Base-by-base conservation (phyloP, 202 grass and related monocot genomes). In the Digitaria exilis region DNA sequence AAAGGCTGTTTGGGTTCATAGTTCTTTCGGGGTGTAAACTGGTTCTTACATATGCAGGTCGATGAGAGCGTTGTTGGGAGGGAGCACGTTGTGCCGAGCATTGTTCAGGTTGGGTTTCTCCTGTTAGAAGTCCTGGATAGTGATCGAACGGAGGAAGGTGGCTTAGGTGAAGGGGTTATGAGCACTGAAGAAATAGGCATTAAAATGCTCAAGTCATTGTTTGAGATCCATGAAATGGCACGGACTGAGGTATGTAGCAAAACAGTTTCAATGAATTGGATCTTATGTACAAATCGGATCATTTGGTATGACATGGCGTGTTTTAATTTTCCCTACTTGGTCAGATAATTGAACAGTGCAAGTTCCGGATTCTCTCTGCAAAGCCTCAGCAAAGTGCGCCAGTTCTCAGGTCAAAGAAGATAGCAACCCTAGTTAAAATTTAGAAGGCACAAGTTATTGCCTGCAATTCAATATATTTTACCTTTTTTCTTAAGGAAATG, bases 281-380 rank as follows among this genome's bases (percentile, higher is more conserved):
- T 35, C 34, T 35, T 35, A 35, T 35, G 2, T 79, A 45, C 25
- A 43, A 61, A 30, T 69, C 16, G 54, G 29, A 66, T 83, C 66
- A 16, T 85, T 76, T 83, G 41, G 60, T 75, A 70, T 85, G 52
- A 71, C 22, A 82, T 80, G 48, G 11, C 31, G 17, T 65, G 34
- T 45, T 79, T 86, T 51, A 25, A 78, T 84, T 76, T 64, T 82
- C 9, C 63, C 26, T 83, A 35, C 34, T 65, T 80, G 55, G 24
- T 48, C 80, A 97, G 94, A 88, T 97, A 94, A 92, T 97, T 84
- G 87, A 97, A 76, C 88, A 94, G 29, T 94, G 88, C 88, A 94
- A 97, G 71, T 87, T 90, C 64, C 63, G 46, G 54, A 92, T 97
- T 90, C 86, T 97, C 72, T 92, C 94, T 7, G 80, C 88, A 80